Conservation (phyloP, 2,329 filamentous ascomycete genomes). For the Corniculantispora saksenae region DNA sequence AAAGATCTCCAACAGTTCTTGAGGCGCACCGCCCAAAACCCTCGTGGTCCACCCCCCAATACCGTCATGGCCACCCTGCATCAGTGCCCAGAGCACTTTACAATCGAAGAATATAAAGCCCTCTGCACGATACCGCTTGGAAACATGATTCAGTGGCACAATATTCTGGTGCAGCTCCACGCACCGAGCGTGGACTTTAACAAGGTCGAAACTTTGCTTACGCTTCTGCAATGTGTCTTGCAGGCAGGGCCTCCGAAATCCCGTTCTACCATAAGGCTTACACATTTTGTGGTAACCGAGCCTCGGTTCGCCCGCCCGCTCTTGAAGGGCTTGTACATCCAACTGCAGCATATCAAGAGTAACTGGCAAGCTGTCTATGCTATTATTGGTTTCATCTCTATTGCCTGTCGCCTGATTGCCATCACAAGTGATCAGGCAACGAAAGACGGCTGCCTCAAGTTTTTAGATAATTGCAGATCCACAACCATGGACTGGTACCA, state of each 20-base stretch:
- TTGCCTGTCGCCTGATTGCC: neutral
- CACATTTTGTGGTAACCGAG: neutral
- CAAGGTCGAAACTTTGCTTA: conserved; percentile 44
- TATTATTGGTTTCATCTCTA: neutral
- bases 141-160: conserved; percentile 52
- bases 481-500: neutral
- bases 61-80: conserved; percentile 46
- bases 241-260: conserved; percentile 43
- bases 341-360: neutral
- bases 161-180: conserved; percentile 52
- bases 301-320: neutral
- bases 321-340: neutral
- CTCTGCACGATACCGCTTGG: conserved; percentile 52
- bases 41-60: conserved; percentile 43
- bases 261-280: no score
- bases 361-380: conserved; percentile 1
- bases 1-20: conserved; percentile 41
- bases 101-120: conserved; percentile 53
- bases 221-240: conserved; percentile 51
- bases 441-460: neutral
- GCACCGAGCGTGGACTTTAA: conserved; percentile 50
- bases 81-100: conserved; percentile 49
- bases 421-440: neutral
- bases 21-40: conserved; percentile 28
- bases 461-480: neutral